These are phyloP conservation scores for Phaeosphaeriaceae sp. DNA, from an alignment of 2,329 filamentous ascomycete species.

Conservation along the genomic window DNA sequence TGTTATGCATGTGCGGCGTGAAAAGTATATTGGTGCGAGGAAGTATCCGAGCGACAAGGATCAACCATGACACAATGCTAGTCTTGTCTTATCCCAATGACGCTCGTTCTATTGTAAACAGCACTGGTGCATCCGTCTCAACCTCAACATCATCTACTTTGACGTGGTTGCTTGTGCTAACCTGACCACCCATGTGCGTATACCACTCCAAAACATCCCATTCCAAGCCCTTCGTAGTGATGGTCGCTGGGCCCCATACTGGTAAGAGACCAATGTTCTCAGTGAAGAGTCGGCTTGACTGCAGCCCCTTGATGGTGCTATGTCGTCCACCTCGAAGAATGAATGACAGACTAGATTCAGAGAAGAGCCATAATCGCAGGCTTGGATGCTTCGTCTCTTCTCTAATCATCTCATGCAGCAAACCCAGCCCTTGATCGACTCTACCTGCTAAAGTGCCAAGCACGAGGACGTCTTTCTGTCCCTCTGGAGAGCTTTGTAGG, in stretches of 20 bases:
- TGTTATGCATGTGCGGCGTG: no score
- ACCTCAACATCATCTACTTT: constrained; percentile 49
- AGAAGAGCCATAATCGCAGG: constrained; percentile 74
- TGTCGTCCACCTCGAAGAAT: constrained; percentile 72
- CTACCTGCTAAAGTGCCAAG: constrained; percentile 87
- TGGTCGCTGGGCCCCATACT: constrained; percentile 75
- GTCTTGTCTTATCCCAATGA: neutral
- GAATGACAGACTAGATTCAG: constrained; percentile 81
- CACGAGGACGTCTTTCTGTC: constrained; percentile 69
- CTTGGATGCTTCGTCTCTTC: constrained; percentile 54
- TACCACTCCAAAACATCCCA: constrained; percentile 90
- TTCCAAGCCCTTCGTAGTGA: constrained; percentile 80
- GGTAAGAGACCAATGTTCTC: constrained; percentile 88
- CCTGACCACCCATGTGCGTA: constrained; percentile 59
- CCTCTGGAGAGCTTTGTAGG: constrained; percentile 45
- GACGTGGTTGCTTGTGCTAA: constrained; percentile 59
- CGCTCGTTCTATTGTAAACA: constrained; percentile 56
- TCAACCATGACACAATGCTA: no score
- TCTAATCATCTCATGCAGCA: constrained; percentile 81
- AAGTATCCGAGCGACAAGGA: no score
- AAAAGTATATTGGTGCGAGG: no score
- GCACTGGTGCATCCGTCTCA: constrained; percentile 50
- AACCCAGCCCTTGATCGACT: constrained; percentile 89
- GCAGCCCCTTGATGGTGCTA: constrained; percentile 71
- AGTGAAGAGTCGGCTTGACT: constrained; percentile 62